phyloP scores from a whole-genome alignment of 2,329 filamentous ascomycete genomes.

The Exophiala sp. region DNA sequence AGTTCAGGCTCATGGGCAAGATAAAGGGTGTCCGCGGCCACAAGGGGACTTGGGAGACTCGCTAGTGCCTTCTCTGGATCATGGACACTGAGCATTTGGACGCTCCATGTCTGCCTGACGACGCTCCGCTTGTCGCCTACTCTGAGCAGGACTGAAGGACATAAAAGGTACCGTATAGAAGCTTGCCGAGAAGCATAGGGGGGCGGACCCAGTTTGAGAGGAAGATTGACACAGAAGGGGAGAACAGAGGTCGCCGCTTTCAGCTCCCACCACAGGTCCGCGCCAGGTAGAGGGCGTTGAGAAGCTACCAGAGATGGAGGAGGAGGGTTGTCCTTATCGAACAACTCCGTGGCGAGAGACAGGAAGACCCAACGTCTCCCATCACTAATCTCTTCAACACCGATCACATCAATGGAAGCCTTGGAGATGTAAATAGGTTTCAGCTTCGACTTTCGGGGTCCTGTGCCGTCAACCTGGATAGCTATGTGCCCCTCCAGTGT shows the following conservation, averaged over 20 bases:
- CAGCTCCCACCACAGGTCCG: conserved; percentile 43
- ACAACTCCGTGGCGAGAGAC: conserved; percentile 47
- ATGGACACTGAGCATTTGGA: conserved; percentile 49
- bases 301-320: conserved; percentile 47
- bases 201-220: conserved; percentile 50
- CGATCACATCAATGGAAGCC: conserved; percentile 48
- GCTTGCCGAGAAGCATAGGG: conserved; percentile 50
- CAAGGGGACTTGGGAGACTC: conserved; percentile 41
- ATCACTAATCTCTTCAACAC: conserved; percentile 47
- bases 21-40: conserved; percentile 40
- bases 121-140: conserved; percentile 45
- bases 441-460: conserved; percentile 37
- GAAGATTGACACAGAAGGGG: conserved; percentile 50
- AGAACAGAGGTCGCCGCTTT: conserved; percentile 44
- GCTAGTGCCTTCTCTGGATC: conserved; percentile 53
- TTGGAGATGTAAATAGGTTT: conserved; percentile 43
- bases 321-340: conserved; percentile 47
- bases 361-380: conserved; percentile 46
- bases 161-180: conserved; percentile 47
- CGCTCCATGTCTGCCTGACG: conserved; percentile 46
- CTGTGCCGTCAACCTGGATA: conserved; percentile 43
- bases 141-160: conserved; percentile 43
- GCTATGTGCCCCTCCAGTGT: conserved; percentile 49
- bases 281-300: conserved; percentile 32
- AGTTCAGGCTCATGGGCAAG: conserved; percentile 37